phyloP scores from a whole-genome alignment of 805 yeast genomes.

The Candida argentea region DNA sequence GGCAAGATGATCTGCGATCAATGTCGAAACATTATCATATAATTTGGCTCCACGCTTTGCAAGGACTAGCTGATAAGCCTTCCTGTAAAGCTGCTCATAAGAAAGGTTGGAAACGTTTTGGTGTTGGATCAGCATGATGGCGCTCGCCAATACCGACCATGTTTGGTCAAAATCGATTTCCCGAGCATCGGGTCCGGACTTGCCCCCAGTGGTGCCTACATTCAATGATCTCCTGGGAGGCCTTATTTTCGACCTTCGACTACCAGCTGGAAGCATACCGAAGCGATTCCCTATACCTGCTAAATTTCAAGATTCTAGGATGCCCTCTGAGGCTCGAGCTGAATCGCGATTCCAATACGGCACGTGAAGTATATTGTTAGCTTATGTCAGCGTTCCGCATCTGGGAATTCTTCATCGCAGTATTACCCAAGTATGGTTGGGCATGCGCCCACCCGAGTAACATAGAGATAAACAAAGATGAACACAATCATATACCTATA shows the following conservation, averaged over 20 bases:
- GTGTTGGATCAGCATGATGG: slow-evolving; percentile 61
- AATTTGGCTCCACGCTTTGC: slow-evolving; percentile 56
- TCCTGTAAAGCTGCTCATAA: slow-evolving; percentile 73
- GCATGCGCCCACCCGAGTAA: too few relatives aligned
- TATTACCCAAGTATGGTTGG: too few relatives aligned
- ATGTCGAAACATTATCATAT: slow-evolving; percentile 47
- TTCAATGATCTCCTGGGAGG: slow-evolving; percentile 46
- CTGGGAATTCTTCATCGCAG: too few relatives aligned
- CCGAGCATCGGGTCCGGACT: slow-evolving; percentile 15
- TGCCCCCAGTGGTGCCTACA: slow-evolving; percentile 10
- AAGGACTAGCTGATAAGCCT: slow-evolving; percentile 67
- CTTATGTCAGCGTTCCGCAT: too few relatives aligned
- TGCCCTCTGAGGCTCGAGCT: too few relatives aligned
- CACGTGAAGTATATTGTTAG: too few relatives aligned
- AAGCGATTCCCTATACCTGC: too few relatives aligned
- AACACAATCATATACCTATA: too few relatives aligned
- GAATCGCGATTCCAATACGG: too few relatives aligned
- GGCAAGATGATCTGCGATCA: slow-evolving; percentile 39
- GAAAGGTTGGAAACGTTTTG: slow-evolving; percentile 67
- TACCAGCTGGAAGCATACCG: slow-evolving; percentile 18
- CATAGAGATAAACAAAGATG: too few relatives aligned
- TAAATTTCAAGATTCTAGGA: too few relatives aligned
- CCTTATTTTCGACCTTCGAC: slow-evolving; percentile 47
- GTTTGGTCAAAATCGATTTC: slow-evolving; percentile 54
- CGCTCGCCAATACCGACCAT: slow-evolving; percentile 57